Evolutionary conservation across 2,329 filamentous ascomycete genomes (phyloP).

Genomic region (Aspergillus hiratsukae): DNA sequence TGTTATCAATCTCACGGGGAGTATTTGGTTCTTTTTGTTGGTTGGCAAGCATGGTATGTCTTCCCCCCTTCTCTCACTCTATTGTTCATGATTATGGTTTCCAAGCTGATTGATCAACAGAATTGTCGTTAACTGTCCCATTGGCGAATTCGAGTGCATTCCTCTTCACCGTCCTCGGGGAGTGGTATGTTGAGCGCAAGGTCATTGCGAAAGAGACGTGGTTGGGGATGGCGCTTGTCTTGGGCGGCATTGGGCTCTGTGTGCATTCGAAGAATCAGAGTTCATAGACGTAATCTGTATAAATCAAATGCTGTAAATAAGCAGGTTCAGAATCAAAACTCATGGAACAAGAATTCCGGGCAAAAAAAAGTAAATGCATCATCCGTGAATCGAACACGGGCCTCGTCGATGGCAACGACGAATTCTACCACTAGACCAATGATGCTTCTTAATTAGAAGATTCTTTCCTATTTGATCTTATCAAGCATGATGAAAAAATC

Average conservation of each 20-base stretch:
- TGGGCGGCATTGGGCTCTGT: constrained; percentile 77
- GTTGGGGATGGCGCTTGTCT: constrained; percentile 73
- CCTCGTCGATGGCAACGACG: constrained; percentile 45
- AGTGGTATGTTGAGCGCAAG: constrained; percentile 92
- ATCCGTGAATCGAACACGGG: constrained; percentile 47
- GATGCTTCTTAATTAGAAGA: constrained; percentile 18
- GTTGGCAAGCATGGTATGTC: constrained; percentile 83
- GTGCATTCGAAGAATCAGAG: constrained; percentile 55
- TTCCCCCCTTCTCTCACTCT: not conserved
- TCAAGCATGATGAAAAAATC: too few relatives aligned
- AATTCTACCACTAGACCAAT: constrained; percentile 46
- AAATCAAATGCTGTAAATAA: not conserved
- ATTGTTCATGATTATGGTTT: not conserved
- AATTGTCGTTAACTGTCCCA: constrained; percentile 87
- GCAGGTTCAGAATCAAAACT: too few relatives aligned
- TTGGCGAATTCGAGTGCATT: constrained; percentile 94
- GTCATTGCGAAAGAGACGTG: constrained; percentile 82
- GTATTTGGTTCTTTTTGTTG: constrained; percentile 92
- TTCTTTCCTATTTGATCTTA: too few relatives aligned
- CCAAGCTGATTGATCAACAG: constrained; percentile 42
- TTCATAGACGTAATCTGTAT: not conserved
- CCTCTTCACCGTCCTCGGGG: constrained; percentile 89
- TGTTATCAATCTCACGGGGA: constrained; percentile 83
- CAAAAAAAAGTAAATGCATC: constrained; percentile 31
- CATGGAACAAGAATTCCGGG: not conserved